Evolutionary conservation across 2,329 filamentous ascomycete species (phyloP).

Genomic region (Aspergillus nomiae): DNA sequence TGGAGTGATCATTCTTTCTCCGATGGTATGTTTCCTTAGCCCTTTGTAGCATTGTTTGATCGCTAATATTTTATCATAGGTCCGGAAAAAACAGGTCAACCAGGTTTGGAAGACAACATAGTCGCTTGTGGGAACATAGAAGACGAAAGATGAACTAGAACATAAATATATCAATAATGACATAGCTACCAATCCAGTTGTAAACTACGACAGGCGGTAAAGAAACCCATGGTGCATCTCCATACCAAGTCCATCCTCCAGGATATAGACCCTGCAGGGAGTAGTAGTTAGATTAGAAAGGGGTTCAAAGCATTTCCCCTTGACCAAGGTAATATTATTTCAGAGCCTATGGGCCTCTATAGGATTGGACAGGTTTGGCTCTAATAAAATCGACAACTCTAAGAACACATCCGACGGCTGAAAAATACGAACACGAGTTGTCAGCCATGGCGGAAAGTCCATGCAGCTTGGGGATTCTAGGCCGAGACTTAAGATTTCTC

Average conservation of each 20-base stretch:
- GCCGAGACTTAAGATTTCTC: neutral
- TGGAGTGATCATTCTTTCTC: slow-evolving; percentile 76
- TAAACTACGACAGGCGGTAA: neutral
- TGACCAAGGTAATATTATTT: too few relatives aligned
- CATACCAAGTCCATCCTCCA: neutral
- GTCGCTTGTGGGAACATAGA: neutral
- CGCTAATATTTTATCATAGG: slow-evolving; percentile 31
- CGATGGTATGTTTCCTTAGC: slow-evolving; percentile 68
- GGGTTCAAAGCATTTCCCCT: neutral
- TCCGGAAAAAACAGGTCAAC: slow-evolving; percentile 55
- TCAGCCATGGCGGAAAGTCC: fast-evolving
- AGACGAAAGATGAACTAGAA: neutral
- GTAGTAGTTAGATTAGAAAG: neutral
- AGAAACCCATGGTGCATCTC: neutral
- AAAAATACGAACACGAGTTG: neutral
- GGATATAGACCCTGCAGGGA: neutral
- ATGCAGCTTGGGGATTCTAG: neutral
- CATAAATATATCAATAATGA: slow-evolving; percentile 1
- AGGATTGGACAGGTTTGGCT: neutral
- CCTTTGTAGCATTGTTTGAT: neutral
- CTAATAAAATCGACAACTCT: neutral
- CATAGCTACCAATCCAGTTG: neutral
- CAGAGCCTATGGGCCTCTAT: too few relatives aligned
- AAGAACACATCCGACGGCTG: neutral
- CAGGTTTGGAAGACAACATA: slow-evolving; percentile 25